phyloP scores from a whole-genome alignment of 352 stramenopile genomes.

The Phytopythium montanum region DNA sequence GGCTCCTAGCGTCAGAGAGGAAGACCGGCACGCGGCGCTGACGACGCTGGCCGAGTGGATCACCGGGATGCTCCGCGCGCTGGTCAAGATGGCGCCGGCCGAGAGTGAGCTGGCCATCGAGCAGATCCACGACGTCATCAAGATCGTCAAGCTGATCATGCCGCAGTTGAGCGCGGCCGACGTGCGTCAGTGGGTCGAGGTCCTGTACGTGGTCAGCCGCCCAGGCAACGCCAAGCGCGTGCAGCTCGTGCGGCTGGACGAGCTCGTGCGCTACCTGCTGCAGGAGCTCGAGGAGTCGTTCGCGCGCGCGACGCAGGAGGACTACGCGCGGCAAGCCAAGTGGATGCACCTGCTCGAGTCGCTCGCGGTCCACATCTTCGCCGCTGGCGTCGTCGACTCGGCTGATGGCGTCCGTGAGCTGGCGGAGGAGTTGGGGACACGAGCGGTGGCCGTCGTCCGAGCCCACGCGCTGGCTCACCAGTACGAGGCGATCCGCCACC shows the following conservation, averaged over 20 bases:
- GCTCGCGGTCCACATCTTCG: slow-evolving; percentile 44
- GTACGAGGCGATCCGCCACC: slow-evolving; percentile 79
- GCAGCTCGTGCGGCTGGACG: not conserved
- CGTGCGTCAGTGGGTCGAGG: slow-evolving; percentile 3
- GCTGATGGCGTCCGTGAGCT: not conserved
- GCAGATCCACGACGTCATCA: slow-evolving; percentile 18
- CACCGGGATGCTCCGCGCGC: slow-evolving; percentile 34
- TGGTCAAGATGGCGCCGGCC: slow-evolving; percentile 25
- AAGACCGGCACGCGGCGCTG: slow-evolving; percentile 59
- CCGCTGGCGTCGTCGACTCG: not conserved
- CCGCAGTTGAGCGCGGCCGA: slow-evolving; percentile 17
- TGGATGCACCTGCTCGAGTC: slow-evolving; percentile 60
- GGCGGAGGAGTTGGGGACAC: slow-evolving; percentile 6
- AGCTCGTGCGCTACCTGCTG: slow-evolving; percentile 29
- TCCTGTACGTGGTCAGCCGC: not conserved
- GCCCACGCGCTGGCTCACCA: slow-evolving; percentile 49
- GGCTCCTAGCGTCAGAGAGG: slow-evolving; percentile 33
- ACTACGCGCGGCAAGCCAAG: slow-evolving; percentile 73
- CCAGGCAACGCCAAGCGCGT: not conserved
- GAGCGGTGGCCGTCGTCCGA: not conserved
- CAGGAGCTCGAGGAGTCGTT: slow-evolving; percentile 57
- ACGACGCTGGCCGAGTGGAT: slow-evolving; percentile 54
- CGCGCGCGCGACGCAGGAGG: slow-evolving; percentile 45
- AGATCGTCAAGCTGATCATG: slow-evolving; percentile 40
- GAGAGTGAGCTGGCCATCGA: slow-evolving; percentile 12